Base-by-base conservation (phyloP, 106 monocot genomes). In the Amphibolis antarctica region DNA sequence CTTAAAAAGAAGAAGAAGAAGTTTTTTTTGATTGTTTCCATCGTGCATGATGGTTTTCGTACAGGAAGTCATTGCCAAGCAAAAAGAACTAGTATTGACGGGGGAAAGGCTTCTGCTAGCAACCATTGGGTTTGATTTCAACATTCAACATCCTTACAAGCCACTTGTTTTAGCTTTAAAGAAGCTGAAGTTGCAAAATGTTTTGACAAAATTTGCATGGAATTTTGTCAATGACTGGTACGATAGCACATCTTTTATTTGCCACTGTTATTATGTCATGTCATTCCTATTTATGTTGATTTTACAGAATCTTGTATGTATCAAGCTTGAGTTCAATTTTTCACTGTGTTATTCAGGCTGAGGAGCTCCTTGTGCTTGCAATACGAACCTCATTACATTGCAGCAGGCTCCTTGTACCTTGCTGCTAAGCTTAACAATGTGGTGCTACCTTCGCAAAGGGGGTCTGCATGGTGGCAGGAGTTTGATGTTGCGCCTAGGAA, bases 141-240 rank as follows among this genome's bases (percentile, higher is more conserved):
- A 82, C 62, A 65, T 92, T 71, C 74, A 74, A 23, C 92, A 80
- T 66, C 79, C 88, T 22, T 85, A 85, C 49, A 85, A 74, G 57
- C 84, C 92, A 50, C 92, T 92, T 50, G 58, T 78, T 29, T 69
- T 72, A 57, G 84, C 78, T 59, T 54, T 85, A 44, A 82, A 77
- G 56, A 76, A 78, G 59, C 66, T 92, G 20, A 53, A 65, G 54
- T 73, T 84, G 57, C 66, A 56, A 13, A 78, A 78, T 46, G 73
- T 75, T 52, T 53, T 82, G 18, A 47, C 67, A 26, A 72, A 76
- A 78, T 66, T 73, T 10, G 92, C 84, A 43, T 92, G 92, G 92
- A 82, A 80, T 60, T 88, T 82, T 70, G 82, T 88, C 15, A 75
- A 82, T 82, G 77, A 82, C 57, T 82, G 84, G 92, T 92, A 85